Evolutionary conservation across 805 yeast genomes (phyloP), one percentile per base, ranked within the genome.

Genomic region (Ogataea parapolymorpha): DNA sequence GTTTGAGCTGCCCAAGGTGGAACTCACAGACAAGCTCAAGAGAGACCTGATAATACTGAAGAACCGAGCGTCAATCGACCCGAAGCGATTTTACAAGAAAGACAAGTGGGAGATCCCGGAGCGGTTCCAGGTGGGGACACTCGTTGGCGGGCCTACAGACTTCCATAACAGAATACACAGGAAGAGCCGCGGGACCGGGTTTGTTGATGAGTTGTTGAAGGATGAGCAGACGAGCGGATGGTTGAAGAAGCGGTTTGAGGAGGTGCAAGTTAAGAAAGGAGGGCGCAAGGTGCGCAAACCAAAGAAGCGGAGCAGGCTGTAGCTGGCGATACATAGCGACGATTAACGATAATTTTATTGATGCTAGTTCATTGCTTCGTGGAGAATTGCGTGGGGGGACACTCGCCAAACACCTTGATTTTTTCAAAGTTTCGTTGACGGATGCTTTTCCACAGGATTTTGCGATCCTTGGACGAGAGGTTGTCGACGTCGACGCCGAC

Each of bases 41-140:
- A 72, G 95, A 44, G 98, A 93, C 60, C 59, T 93, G 52, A 69
- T 79, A 55, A 66, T 93, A 12, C 70, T 93, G 45, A 82, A 87
- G 56, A 86, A 91, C 67, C 79, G 99, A 64, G 83, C 85, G 41
- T 96, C 89, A 8, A 71, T 93, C 47, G 98, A 93, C 59, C 98
- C 97, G 6, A 93, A 93, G 66, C 77, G 97, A 54, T 96, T 88
- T 65, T 93, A 93, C 66, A 88, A 86, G 65, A 87, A 86, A 61
- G 93, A 84, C 44, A 80, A 71, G 74, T 95, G 33, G 86, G 85
- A 55, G 32, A 37, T 46, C 3, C 55, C 65, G 3, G 64, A 59
- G 34, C 78, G 72, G 50, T 89, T 93, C 61, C 93, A 91, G 44
- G 76, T 85, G 53, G 99, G 99, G 12, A 89, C 96, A 0, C 77